Evolutionary conservation across 805 yeast species (phyloP), one percentile per base, ranked within the genome.

Genomic region (Tetrapisispora pingtungensis): DNA sequence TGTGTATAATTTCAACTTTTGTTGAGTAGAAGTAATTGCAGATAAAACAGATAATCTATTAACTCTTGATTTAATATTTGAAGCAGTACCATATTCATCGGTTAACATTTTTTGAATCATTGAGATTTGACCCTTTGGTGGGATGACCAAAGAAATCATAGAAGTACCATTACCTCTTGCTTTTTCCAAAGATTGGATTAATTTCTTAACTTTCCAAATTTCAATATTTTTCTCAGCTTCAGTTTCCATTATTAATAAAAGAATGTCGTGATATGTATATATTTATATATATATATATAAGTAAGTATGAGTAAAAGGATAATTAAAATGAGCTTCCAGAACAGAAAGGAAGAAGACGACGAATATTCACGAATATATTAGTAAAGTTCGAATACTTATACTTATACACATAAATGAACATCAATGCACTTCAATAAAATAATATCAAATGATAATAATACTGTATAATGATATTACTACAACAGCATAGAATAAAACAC

Each of bases 81-180:
- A 86, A 2, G 98, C 98, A 14, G 98, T 93, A 67, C 98, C 98
- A 68, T 88, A 89, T 71, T 93, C 98, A 70, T 93, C 97, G 4
- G 97, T 86, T 67, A 93, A 75, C 89, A 86, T 84, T 69, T 85
- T 89, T 62, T 82, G 88, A 46, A 75, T 77, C 58, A 86, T 76
- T 12, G 97, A 75, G 59, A 93, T 83, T 69, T 93, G 99, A 47
- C 94, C 90, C 65, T 78, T 81, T 57, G 98, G 98, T 36, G 98
- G 96, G 52, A 89, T 86, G 57, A 93, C 85, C 64, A 93, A 74
- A 24, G 97, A 88, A 62, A 93, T 93, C 97, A 93, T 93, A 20
- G 98, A 93, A 39, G 99, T 93, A 68, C 99, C 99, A 65, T 90
- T 93, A 67, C 99, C 99, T 67, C 96, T 79, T 43, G 97, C 97